A percentile compares a stretch with the other conserved stretches of the same genome.
phyloP scores from a whole-genome alignment of 345 rosid genomes.

The Streptanthus diversifolius region DNA sequence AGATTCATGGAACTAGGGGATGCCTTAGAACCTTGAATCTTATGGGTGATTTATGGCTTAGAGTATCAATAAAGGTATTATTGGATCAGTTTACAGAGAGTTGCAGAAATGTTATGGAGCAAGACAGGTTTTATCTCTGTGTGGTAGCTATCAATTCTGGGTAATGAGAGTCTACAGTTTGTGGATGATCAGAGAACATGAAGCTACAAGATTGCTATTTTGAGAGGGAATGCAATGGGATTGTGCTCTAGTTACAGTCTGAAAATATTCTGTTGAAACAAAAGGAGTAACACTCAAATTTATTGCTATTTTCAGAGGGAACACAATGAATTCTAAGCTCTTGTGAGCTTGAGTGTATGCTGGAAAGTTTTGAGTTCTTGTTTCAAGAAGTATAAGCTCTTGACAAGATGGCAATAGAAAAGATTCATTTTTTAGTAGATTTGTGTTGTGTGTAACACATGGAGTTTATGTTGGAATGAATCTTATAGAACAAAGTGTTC shows the following conservation, averaged over 20 bases:
- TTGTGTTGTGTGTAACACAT: neutral
- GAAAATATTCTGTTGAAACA: neutral
- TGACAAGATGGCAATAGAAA: neutral
- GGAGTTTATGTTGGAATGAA: neutral
- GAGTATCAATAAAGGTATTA: neutral
- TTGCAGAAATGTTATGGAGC: neutral
- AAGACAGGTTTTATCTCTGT: neutral
- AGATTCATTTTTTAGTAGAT: neutral
- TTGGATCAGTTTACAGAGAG: neutral
- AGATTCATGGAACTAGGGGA: neutral
- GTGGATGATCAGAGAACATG: neutral
- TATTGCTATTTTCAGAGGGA: neutral
- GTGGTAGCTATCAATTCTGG: neutral
- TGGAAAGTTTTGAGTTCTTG: neutral
- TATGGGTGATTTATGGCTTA: neutral
- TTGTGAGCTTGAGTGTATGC: neutral
- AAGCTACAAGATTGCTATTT: neutral
- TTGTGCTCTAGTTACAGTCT: neutral
- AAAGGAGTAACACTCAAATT: neutral
- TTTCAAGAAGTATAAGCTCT: neutral
- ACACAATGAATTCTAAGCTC: neutral
- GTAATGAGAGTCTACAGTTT: neutral
- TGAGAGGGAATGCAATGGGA: neutral
- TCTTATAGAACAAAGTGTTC: neutral
- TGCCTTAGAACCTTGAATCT: neutral